Evolutionary conservation across 192 early-diverging fungal genomes (phyloP), one percentile per base, ranked within the genome.

Genomic region (Funneliformis geosporum): DNA sequence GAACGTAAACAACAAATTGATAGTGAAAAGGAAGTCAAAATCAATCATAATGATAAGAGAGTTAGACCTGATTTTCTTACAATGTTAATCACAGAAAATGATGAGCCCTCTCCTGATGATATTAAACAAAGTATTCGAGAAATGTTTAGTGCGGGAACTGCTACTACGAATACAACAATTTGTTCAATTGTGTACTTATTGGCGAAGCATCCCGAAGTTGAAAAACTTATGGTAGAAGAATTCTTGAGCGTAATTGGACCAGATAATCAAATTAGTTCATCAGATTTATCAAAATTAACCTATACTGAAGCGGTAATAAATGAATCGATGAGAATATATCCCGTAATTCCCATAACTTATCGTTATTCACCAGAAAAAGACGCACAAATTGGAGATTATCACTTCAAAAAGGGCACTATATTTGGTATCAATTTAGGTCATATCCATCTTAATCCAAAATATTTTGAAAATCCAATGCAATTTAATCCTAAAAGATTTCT

Each of bases 241-340:
- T 38, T 77, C 4, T 66, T 77, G 3, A 23, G 23, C 18, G 75
- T 77, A 18, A 16, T 77, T n/a, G 75, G 75, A 11, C 21, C 14
- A 33, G 11, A 64, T 65, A 11, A 47, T 25, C 21, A 8, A 42
- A 79, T 84, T 40, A 76, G 80, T 38, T 84, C 87, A 42, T 82
- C 84, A 33, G 84, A 88, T 65, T 73, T 89, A 64, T 85, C 86
- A 67, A 83, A 87, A 59, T 80, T 90, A 38, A 80, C 84, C 55
- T 87, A 82, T 73, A 73, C 88, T 46, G 89, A 88, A 64, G 84
- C 86, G 25, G 84, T 90, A 33, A 83, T 90, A 78, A 82, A 90
- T 64, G 91, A 92, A 71, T 85, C 89, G 23, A 80, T 88, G 73
- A 82, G 89, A 64, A 61, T 90, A n/a, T 76, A 89, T 77, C 85